A percentile compares a stretch with the other conserved stretches of the same genome.
Evolutionary conservation across 768 basidiomycete species (phyloP).

Genomic region (Tylopilus balloui): DNA sequence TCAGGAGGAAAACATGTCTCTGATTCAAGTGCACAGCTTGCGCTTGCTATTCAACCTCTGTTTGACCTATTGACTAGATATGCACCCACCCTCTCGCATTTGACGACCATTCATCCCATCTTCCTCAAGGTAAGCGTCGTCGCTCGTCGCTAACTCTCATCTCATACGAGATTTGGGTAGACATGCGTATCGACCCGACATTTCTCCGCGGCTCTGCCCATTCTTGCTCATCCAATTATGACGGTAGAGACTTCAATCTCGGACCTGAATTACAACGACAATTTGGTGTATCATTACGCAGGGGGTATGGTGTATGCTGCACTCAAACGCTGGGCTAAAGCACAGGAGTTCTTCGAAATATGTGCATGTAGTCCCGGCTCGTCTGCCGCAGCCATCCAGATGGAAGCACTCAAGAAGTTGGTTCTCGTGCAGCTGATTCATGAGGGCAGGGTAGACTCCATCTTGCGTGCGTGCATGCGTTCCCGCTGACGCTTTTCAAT

Average conservation of each 20-base stretch:
- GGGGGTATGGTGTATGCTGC: constrained; percentile 67
- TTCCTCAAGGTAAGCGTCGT: constrained; percentile 52
- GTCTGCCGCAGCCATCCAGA: constrained; percentile 62
- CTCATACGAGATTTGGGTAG: constrained; percentile 32
- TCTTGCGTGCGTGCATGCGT: background rate
- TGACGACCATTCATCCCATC: constrained; percentile 67
- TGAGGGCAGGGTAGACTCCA: constrained; percentile 56
- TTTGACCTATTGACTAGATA: constrained; percentile 59
- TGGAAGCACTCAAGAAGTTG: constrained; percentile 86
- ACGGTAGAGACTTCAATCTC: constrained; percentile 55
- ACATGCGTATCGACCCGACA: constrained; percentile 51
- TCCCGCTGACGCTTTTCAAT: background rate
- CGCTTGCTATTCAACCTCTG: constrained; percentile 54
- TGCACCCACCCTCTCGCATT: constrained; percentile 48
- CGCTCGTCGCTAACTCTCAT: background rate
- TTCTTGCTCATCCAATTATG: constrained; percentile 62
- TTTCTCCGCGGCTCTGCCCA: constrained; percentile 53
- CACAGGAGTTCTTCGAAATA: constrained; percentile 78
- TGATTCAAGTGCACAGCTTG: constrained; percentile 31
- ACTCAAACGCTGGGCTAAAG: constrained; percentile 61
- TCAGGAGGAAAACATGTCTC: background rate
- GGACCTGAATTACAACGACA: constrained; percentile 73
- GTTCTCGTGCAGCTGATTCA: constrained; percentile 73
- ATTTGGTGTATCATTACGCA: constrained; percentile 79
- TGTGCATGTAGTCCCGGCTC: constrained; percentile 61